Evolutionary conservation across 73 alveolate species (phyloP).

Genomic region (Paramecium primaurelia): DNA sequence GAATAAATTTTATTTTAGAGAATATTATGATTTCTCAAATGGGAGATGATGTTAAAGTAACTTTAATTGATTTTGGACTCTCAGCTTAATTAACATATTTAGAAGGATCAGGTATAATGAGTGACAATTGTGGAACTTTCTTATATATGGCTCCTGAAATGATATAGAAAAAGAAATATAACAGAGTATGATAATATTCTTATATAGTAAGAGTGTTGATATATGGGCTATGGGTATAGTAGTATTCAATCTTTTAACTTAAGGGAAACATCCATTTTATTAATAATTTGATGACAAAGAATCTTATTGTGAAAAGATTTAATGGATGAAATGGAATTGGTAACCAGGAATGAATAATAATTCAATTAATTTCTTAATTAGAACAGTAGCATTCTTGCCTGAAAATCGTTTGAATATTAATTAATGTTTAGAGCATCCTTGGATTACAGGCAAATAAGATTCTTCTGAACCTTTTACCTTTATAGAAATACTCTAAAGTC

Average conservation of each 20-base stretch:
- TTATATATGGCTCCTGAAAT: constrained; percentile 77
- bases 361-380: neutral
- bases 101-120: neutral
- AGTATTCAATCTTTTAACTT: neutral
- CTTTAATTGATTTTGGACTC: neutral
- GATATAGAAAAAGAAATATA: constrained; percentile 66
- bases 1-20: neutral
- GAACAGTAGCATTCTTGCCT: neutral
- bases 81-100: neutral
- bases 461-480: neutral
- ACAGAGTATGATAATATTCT: neutral
- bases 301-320: neutral
- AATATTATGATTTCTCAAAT: neutral
- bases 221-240: constrained; percentile 21
- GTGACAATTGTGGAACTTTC: constrained; percentile 75
- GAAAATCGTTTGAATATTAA: neutral
- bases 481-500: neutral
- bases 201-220: neutral
- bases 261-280: constrained; percentile 12
- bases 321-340: constrained; percentile 27
- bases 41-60: neutral
- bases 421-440: constrained; percentile 31
- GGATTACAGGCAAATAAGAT: neutral
- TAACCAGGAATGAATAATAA: neutral
- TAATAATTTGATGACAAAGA: neutral